Percentiles rank a stretch among this genome's conserved stretches.
Evolutionary conservation across 805 yeast genomes (phyloP).

Genomic region (Kuraishia cidri): DNA sequence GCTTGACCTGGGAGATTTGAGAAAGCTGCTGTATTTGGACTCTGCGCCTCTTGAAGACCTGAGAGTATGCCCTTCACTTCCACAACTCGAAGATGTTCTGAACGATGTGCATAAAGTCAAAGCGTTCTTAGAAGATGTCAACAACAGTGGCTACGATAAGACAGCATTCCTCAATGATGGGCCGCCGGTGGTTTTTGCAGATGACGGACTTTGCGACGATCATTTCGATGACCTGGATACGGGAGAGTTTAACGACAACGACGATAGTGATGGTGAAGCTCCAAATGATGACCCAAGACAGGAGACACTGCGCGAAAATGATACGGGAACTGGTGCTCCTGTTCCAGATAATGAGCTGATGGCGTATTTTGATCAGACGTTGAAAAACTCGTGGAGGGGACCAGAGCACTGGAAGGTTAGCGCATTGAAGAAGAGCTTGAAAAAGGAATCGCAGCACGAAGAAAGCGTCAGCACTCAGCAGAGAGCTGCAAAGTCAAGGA

Average conservation of each 20-base stretch:
- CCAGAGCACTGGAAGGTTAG: conserved; percentile 83
- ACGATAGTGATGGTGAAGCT: conserved; percentile 9
- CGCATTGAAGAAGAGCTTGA: conserved; percentile 34
- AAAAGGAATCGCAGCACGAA: not conserved
- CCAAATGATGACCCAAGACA: conserved; percentile 6
- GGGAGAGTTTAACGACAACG: conserved; percentile 10
- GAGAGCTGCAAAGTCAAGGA: not conserved
- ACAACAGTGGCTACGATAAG: conserved; percentile 10
- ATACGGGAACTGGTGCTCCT: conserved; percentile 3
- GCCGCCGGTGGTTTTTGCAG: not conserved
- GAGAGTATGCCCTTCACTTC: conserved; percentile 58
- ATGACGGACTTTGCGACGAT: not conserved
- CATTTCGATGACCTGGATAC: conserved; percentile 7
- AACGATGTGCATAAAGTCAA: conserved; percentile 17
- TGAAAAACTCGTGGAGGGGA: conserved; percentile 73
- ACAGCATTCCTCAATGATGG: too few species aligned
- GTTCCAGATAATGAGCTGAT: conserved; percentile 49
- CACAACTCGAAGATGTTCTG: conserved; percentile 46
- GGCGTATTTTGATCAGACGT: conserved; percentile 69
- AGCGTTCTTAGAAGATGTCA: conserved; percentile 14
- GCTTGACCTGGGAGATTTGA: conserved; percentile 11
- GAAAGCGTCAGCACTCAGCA: conserved; percentile 1
- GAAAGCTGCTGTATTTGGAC: conserved; percentile 7
- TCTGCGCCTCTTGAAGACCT: conserved; percentile 16
- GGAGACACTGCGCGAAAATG: not conserved